Base-by-base conservation (phyloP, 2,329 filamentous ascomycete species). In the Periconia sp. region DNA sequence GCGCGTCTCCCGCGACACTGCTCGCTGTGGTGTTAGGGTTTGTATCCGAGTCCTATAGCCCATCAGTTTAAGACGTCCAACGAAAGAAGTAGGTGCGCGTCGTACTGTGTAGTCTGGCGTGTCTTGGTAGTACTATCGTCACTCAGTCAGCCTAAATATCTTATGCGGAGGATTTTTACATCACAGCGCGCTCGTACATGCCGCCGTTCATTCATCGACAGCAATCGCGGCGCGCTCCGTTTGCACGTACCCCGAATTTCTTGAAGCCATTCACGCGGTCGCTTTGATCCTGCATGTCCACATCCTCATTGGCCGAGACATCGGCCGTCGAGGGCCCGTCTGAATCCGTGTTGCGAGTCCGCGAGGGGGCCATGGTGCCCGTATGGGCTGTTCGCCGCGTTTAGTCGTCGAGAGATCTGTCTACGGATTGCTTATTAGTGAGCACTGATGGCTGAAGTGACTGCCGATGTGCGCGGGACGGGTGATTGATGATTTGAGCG, bases 1-100 rank as follows among this genome's bases (percentile, higher is more conserved):
- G 73, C 29, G 78, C 73, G 57, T 96, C 92, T 40, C 91, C 92
- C 41, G 81, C 85, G 57, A 95, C 84, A 70, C 92, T 96, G 75
- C 89, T 96, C 40, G 88, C 89, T 43, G 81, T 83, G 33, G 83
- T 85, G 57, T 85, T 85, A 25, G 81, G 81, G 55, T 84, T 82
- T 43, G 82, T 84, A 58, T 86, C 83, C 6, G 83, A 85, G 65
- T 86, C 83, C 78, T 82, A 48, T 25, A 31, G 22, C 5, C n/a
- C 44, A 57, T 66, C 36, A 68, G 57, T 52, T 23, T n/a, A 10
- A 31, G 21, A 11, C 19, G 32, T 36, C 38, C 22, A 24, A 31
- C 15, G 36, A 22, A 30, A 16, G 17, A 15, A 10, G 31, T 34
- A 29, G 18, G 23, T 6, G 6, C 11, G 16, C 35, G 42, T 34